These are phyloP conservation scores for Drechslerella coelobrocha DNA, from an alignment of 2,329 filamentous ascomycete species.

Conservation along the genomic window DNA sequence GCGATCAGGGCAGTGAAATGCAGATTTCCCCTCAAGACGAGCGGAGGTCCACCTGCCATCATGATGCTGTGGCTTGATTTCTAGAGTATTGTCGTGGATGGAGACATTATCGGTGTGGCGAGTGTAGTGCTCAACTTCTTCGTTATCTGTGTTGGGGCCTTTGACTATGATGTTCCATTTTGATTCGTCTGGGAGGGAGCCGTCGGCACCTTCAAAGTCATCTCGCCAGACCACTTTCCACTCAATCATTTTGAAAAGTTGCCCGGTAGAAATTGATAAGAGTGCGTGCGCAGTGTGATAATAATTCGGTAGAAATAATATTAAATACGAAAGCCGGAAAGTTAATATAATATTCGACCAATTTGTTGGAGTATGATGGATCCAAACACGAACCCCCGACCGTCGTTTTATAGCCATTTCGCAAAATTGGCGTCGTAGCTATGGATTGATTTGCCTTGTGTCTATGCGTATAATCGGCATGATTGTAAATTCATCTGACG, in stretches of 20 bases:
- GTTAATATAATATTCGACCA: too few species aligned
- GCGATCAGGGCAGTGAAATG: conserved; percentile 51
- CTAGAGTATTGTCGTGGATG: conserved; percentile 36
- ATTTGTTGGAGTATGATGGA: too few species aligned
- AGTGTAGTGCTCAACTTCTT: conserved; percentile 52
- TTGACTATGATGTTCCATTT: conserved; percentile 51
- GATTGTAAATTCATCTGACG: too few species aligned
- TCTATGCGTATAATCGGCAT: too few species aligned
- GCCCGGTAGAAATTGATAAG: too few species aligned
- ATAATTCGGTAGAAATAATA: neutral
- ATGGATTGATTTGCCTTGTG: too few species aligned
- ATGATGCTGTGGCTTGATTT: conserved; percentile 51
- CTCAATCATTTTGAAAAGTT: neutral
- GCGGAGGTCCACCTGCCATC: conserved; percentile 51
- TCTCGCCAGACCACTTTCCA: conserved; percentile 54
- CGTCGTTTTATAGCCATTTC: too few species aligned
- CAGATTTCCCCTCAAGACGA: conserved; percentile 51
- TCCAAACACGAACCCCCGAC: too few species aligned
- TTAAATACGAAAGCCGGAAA: too few species aligned
- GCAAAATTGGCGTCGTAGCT: too few species aligned
- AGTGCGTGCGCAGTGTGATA: too few species aligned
- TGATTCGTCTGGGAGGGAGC: conserved; percentile 38
- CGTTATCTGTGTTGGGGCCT: conserved; percentile 50
- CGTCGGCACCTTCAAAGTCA: conserved; percentile 48
- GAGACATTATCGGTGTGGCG: conserved; percentile 44